A percentile compares a stretch with the other conserved stretches of the same genome.
These are phyloP conservation scores for Gardenia jasminoides DNA, from an alignment of 257 asterid genomes.

Conservation along the genomic window DNA sequence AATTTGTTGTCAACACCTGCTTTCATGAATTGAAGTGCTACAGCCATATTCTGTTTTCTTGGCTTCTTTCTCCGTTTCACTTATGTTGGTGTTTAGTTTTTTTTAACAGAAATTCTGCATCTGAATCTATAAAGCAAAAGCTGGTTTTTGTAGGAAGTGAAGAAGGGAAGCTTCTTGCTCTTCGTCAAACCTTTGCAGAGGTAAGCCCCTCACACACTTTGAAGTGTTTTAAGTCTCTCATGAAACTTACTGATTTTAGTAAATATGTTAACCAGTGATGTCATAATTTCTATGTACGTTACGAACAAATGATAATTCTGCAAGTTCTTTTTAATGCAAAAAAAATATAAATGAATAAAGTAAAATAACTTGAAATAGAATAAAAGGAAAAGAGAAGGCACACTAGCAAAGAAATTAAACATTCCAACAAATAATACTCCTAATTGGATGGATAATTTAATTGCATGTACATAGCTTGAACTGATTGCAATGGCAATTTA, in stretches of 20 bases:
- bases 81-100: conserved; percentile 6
- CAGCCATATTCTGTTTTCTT: background rate
- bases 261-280: background rate
- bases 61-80: background rate
- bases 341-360: no score
- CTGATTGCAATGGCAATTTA: no score
- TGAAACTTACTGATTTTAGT: background rate
- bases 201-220: conserved; percentile 30
- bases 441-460: background rate
- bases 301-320: background rate
- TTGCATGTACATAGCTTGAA: background rate
- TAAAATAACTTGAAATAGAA: no score
- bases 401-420: background rate
- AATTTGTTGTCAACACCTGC: background rate
- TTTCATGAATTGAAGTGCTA: conserved; percentile 8
- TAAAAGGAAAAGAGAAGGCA: background rate
- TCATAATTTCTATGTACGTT: background rate
- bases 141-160: conserved; percentile 88
- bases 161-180: conserved; percentile 93
- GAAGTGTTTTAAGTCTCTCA: background rate
- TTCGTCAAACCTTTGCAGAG: conserved; percentile 86
- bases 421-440: background rate
- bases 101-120: conserved; percentile 75
- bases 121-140: conserved; percentile 77
- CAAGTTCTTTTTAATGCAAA: background rate